Base-by-base conservation (phyloP, 345 rosid species). In the Barbarea vulgaris region DNA sequence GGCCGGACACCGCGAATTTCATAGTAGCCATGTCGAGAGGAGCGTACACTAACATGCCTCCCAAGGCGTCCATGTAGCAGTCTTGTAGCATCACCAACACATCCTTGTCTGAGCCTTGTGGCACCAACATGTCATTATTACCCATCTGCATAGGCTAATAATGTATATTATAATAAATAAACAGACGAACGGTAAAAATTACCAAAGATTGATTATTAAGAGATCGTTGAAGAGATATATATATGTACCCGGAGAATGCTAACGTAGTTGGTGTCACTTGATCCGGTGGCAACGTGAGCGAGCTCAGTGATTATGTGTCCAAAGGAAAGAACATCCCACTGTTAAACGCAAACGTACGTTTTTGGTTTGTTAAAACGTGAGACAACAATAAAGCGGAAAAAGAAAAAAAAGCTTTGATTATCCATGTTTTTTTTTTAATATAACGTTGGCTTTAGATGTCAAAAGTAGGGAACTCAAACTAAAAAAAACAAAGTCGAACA, bases 291-390 rank as follows among this genome's bases (percentile, higher is more conserved):
- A 72, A 89, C 64, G 64, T 60, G 82, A 47, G 76, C 84, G 5
- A 89, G 64, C 79, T 85, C 89, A 2, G 74, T 73, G 65, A 85
- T 81, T 10, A 75, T 77, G n/a, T 56, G 69, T 15, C 85, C 85
- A 59, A 61, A 56, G 33, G 80, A 77, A 17, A 89, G 88, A 10
- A 86, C 77, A 65, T 91, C 98, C 98, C 97, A 91, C 98, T 93
- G 82, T 37, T 34, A 63, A 27, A 70, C 41, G 61, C 59, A 58
- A 75, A 75, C 51, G n/a, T 67, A 19, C 11, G 0, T 46, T 3
- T 18, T n/a, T 37, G 17, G 30, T 6, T 36, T 52, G 30, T 62
- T 21, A 52, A 22, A 9, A 57, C 46, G 46, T 25, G 31, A 57
- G 39, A 41, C 54, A 55, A 18, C 9, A 12, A 30, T 13, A 41